Evolutionary conservation across 768 basidiomycete species (phyloP).

Genomic region (Mycena polygramma): DNA sequence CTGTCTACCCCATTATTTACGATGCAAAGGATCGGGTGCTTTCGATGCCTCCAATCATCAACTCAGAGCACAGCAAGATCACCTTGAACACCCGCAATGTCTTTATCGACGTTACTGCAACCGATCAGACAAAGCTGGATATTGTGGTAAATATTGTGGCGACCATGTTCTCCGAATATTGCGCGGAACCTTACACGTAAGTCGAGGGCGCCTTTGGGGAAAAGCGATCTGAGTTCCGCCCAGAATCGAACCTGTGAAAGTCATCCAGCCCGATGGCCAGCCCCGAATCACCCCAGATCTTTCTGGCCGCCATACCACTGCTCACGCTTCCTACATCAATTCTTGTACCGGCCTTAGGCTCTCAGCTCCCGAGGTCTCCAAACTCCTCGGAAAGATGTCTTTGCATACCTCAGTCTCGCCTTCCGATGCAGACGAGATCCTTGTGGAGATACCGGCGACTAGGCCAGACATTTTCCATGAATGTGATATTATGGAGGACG

Average conservation of each 20-base stretch:
- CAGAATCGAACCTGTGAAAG: constrained; percentile 94
- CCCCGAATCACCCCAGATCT: constrained; percentile 86
- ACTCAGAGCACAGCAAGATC: constrained; percentile 98
- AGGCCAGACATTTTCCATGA: constrained; percentile 98
- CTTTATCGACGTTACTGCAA: constrained; percentile 97
- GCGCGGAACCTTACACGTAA: constrained; percentile 91
- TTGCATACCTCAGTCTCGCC: constrained; percentile 68
- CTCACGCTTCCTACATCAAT: constrained; percentile 93
- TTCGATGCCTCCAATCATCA: constrained; percentile 99
- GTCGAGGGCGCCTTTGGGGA: constrained; percentile 45
- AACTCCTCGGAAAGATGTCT: constrained; percentile 88
- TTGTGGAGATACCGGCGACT: constrained; percentile 90
- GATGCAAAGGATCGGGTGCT: constrained; percentile 89
- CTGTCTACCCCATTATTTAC: constrained; percentile 98
- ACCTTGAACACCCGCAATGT: constrained; percentile 92
- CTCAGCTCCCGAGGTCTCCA: constrained; percentile 71
- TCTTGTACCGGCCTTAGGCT: constrained; percentile 92
- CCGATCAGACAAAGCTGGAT: constrained; percentile 95
- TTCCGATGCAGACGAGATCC: constrained; percentile 73
- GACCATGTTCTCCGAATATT: constrained; percentile 99
- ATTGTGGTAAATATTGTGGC: constrained; percentile 96
- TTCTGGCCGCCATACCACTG: constrained; percentile 75
- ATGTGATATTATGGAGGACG: constrained; percentile 98
- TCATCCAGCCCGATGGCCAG: constrained; percentile 84
- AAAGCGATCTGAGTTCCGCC: constrained; percentile 15